Percentiles rank a stretch among this genome's conserved stretches.
Evolutionary conservation across 2,329 filamentous ascomycete species (phyloP).

Genomic region (Corynespora cassiicola): DNA sequence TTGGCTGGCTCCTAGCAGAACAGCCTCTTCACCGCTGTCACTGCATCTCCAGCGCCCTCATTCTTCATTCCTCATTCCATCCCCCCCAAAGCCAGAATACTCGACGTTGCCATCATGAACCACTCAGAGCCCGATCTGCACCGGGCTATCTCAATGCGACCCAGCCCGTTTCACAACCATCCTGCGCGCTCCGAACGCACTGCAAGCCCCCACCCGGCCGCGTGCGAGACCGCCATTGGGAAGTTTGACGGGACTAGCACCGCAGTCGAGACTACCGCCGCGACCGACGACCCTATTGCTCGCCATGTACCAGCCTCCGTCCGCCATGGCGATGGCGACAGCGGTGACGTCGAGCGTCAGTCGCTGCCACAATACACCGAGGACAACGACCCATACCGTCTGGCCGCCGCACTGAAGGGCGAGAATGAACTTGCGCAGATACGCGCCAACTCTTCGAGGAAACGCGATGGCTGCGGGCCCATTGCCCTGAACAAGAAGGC

Average conservation of each 20-base stretch:
- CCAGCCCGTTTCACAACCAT: slow-evolving; percentile 49
- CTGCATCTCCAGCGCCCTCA: too few species aligned
- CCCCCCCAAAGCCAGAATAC: too few species aligned
- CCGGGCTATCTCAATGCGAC: slow-evolving; percentile 56
- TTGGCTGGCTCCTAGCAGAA: too few species aligned
- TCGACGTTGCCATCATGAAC: slow-evolving; percentile 34
- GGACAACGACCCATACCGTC: slow-evolving; percentile 81
- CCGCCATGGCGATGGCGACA: slow-evolving; percentile 22
- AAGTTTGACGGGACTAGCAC: slow-evolving; percentile 46
- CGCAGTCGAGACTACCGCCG: slow-evolving; percentile 43
- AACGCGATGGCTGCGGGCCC: slow-evolving; percentile 65
- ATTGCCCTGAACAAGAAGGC: slow-evolving; percentile 51
- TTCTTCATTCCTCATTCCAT: too few species aligned
- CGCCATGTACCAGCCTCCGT: slow-evolving; percentile 40
- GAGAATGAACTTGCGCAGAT: slow-evolving; percentile 77
- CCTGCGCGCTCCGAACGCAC: slow-evolving; percentile 35
- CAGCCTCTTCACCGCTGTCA: too few species aligned
- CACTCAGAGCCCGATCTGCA: slow-evolving; percentile 55
- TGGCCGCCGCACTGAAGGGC: slow-evolving; percentile 79
- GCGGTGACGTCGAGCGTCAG: slow-evolving; percentile 55
- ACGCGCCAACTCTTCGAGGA: slow-evolving; percentile 79
- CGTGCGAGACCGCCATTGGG: slow-evolving; percentile 20
- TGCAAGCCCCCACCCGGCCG: slow-evolving; percentile 35
- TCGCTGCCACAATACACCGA: slow-evolving; percentile 64
- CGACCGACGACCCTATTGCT: slow-evolving; percentile 42